Conservation (phyloP, 352 stramenopile species). For the Globisporangium megalacanthum region DNA sequence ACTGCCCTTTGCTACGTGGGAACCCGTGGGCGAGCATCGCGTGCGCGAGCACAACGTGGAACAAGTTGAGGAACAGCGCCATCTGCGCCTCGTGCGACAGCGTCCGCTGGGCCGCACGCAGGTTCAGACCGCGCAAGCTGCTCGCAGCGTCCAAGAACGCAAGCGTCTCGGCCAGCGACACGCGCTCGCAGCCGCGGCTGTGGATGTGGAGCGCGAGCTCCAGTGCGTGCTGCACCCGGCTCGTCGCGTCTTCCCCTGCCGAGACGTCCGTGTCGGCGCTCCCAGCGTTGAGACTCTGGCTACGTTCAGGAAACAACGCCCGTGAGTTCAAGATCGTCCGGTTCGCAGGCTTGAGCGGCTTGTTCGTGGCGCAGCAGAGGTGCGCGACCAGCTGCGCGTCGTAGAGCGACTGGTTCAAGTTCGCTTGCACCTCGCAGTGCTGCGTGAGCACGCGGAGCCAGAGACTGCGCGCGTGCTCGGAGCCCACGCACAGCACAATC, state of each 20-base stretch:
- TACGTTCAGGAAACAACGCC: slow-evolving; percentile 35
- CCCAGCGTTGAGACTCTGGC: neutral
- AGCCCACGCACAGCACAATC: slow-evolving; percentile 66
- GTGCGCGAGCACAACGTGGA: slow-evolving; percentile 68
- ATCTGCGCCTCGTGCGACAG: slow-evolving; percentile 60
- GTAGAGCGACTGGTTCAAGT: slow-evolving; percentile 31
- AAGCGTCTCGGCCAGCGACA: slow-evolving; percentile 41
- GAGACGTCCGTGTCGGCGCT: neutral
- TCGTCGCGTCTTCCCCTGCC: neutral
- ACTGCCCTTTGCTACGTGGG: slow-evolving; percentile 49
- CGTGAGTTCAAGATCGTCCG: slow-evolving; percentile 61
- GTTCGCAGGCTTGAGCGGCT: slow-evolving; percentile 38
- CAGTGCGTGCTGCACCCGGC: slow-evolving; percentile 15
- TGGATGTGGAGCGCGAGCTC: slow-evolving; percentile 25
- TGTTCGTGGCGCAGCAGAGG: slow-evolving; percentile 22
- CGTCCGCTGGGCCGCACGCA: slow-evolving; percentile 31
- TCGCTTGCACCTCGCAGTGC: slow-evolving; percentile 39
- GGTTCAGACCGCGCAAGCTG: slow-evolving; percentile 44
- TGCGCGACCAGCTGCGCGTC: slow-evolving; percentile 5
- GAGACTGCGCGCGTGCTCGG: slow-evolving; percentile 46
- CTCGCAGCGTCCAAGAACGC: slow-evolving; percentile 71
- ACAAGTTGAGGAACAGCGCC: slow-evolving; percentile 78
- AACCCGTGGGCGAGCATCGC: slow-evolving; percentile 70
- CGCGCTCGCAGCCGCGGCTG: slow-evolving; percentile 24
- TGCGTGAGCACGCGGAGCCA: slow-evolving; percentile 64